Conservation (phyloP, 2,329 filamentous ascomycete species). For the Aspergillus transmontanensis region DNA sequence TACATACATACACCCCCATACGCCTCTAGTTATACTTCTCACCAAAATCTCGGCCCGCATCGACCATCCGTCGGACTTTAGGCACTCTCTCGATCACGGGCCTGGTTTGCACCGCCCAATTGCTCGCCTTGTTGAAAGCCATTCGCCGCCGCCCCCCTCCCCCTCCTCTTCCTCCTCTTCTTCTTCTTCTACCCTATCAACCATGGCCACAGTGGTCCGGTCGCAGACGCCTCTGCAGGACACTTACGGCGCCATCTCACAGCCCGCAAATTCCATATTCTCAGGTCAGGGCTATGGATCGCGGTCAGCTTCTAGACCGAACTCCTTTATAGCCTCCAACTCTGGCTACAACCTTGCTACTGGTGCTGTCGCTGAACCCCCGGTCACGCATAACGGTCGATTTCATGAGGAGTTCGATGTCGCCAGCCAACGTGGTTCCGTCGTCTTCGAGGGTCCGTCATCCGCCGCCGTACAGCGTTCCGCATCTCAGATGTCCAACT, state of each 20-base stretch:
- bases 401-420: constrained; percentile 44
- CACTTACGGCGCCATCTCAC: constrained; percentile 34
- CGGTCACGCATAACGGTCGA: constrained; percentile 38
- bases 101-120: constrained; percentile 21
- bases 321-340: constrained; percentile 41
- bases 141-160: constrained; percentile 8
- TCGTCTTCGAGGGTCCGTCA: constrained; percentile 32
- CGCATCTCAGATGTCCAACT: constrained; percentile 46
- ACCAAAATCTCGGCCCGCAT: constrained; percentile 10
- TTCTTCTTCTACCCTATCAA: constrained; percentile 18
- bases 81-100: constrained; percentile 18
- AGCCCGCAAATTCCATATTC: constrained; percentile 31
- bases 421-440: constrained; percentile 38
- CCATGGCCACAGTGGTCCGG: constrained; percentile 42
- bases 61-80: constrained; percentile 13
- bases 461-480: constrained; percentile 38
- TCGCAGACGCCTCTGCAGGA: constrained; percentile 45
- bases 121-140: constrained; percentile 5
- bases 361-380: constrained; percentile 33
- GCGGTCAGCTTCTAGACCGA: constrained; percentile 41
- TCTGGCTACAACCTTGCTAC: constrained; percentile 41
- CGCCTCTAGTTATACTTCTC: background rate
- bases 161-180: background rate
- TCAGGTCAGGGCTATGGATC: constrained; percentile 36
- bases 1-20: background rate